Base-by-base conservation (phyloP, 2,329 filamentous ascomycete species). In the Colletotrichum scovillei region DNA sequence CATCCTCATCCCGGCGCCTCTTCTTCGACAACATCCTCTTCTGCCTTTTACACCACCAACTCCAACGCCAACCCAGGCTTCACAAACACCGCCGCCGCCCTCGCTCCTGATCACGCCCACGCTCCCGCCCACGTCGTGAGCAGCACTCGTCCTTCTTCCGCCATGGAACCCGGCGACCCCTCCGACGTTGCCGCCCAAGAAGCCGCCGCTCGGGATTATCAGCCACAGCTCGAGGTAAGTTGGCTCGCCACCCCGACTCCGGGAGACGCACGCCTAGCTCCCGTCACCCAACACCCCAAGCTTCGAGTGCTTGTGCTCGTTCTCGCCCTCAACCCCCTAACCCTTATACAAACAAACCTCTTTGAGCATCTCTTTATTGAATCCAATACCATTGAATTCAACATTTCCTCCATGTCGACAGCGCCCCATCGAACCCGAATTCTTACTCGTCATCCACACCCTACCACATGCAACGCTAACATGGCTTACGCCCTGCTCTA, bases 181-280 rank as follows among this genome's bases (percentile, higher is more conserved):
- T 81, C 86, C 75, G 88, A 88, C 74, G 81, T 91, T 66, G 86
- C 84, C 53, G 89, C 89, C 65, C 90, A 92, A 80, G 89, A 92
- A 80, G 88, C 88, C 59, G 87, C 90, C 35, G 90, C 90, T 11
- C 83, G 87, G 69, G 86, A 89, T 52, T 92, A 90, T 78, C 86
- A 88, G 73, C 89, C 90, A 7, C 82, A 86, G n/a, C 81, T 89
- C 55, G 82, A 89, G 83, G 90, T 91, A 82, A 78, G 85, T 79
- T 67, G 66, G 66, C 35, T 26, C 46, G 24, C 26, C 35, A 24
- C 63, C 42, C 24, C 22, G 38, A 28, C n/a, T 9, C 6, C 16
- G 22, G 22, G 42, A 57, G 38, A 28, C 19, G 38, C 16, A 35
- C 35, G 24, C 55, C 55, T 67, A 49, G 32, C 26, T 42, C 60